Base-by-base conservation (phyloP, 495 filamentous ascomycete genomes). In the Neurospora pannonica region DNA sequence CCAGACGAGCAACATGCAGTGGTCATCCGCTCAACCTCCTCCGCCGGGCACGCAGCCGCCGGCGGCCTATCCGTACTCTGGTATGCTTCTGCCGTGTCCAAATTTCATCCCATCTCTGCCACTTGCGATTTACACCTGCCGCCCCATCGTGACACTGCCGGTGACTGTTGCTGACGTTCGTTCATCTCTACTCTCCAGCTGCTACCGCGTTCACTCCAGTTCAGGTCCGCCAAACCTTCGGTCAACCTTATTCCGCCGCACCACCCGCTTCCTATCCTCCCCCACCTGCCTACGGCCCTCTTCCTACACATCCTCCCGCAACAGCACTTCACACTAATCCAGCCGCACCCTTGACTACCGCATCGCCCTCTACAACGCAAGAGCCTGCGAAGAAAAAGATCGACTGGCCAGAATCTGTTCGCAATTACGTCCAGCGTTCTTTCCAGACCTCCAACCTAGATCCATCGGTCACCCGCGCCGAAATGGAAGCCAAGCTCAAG, bases 401-500 rank as follows among this genome's bases (percentile, higher is more conserved):
- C 78, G 88, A 91, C 77, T 97, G 92, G 89, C 90, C 93, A 10
- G 84, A 89, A 31, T 86, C 89, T 5, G 92, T 98, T 60, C 92
- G 94, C 69, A 80, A 85, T 70, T 98, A 97, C 78, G 94, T 97
- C 17, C 91, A 93, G 78, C 89, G 94, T 71, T 90, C 92, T 24
- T 97, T 98, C 81, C 91, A 90, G 11, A 86, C 89, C 8, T 89
- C 90, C 60, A 91, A 94, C 77, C 83, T 88, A 24, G 86, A 93
- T 71, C 75, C 87, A n/a, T 88, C 88, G 70, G 89, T 97, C 34
- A 80, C 81, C 70, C 85, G 85, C 73, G 76, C 85, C 43, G 93
- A 96, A 38, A 93, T 97, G 87, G 91, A 97, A 79, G 84, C 85
- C 72, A 97, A 94, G 77, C 84, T 98, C 71, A 97, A 95, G 83